Percentiles rank a stretch among this genome's conserved stretches.
phyloP scores from a whole-genome alignment of 345 rosid genomes.

The Aurinia saxatilis region DNA sequence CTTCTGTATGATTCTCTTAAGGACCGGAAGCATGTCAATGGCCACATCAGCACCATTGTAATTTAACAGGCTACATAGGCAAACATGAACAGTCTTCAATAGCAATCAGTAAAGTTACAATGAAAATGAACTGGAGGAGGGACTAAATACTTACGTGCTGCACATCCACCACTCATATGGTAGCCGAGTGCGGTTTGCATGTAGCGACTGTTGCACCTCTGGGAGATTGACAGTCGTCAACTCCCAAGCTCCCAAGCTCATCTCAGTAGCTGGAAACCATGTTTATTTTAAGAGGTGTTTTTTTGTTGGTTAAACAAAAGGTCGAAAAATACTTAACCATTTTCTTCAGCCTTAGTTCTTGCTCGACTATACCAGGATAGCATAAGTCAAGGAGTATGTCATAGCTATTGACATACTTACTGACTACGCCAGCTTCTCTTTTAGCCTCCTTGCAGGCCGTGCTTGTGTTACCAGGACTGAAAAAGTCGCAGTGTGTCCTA shows the following conservation, averaged over 20 bases:
- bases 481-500: conserved; percentile 55
- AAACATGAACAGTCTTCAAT: not conserved
- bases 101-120: not conserved
- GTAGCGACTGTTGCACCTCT: conserved; percentile 79
- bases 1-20: conserved; percentile 55
- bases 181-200: conserved; percentile 62
- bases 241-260: conserved; percentile 63
- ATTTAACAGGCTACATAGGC: conserved; percentile 37
- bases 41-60: conserved; percentile 55
- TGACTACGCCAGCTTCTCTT: conserved; percentile 25
- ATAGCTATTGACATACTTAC: conserved; percentile 48
- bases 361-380: conserved; percentile 65
- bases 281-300: not conserved
- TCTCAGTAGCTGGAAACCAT: conserved; percentile 53
- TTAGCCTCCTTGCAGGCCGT: conserved; percentile 43
- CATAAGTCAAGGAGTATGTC: conserved; percentile 77
- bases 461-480: conserved; percentile 49
- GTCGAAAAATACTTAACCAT: conserved; percentile 30
- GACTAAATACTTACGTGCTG: conserved; percentile 32
- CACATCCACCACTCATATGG: conserved; percentile 68
- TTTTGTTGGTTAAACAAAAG: not conserved
- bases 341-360: conserved; percentile 65
- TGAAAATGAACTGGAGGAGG: not conserved
- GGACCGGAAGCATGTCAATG: conserved; percentile 68
- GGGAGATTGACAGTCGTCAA: conserved; percentile 89